Evolutionary conservation across 495 filamentous ascomycete genomes (phyloP), one percentile per base, ranked within the genome.

Genomic region (Daldinia grandis): DNA sequence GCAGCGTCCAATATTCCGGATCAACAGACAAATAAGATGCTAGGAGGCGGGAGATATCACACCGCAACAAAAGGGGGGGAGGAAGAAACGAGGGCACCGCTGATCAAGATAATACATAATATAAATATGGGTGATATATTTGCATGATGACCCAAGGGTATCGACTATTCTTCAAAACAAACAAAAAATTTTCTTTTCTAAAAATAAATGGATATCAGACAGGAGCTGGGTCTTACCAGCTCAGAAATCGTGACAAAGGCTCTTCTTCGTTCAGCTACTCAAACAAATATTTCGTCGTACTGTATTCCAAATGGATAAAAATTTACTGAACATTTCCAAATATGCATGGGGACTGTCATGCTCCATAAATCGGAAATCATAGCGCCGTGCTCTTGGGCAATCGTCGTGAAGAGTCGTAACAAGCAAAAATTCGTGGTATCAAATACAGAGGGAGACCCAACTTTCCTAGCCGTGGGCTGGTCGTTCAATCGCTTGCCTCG

Each of bases 391-490:
- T 49, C 27, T 42, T 49, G 61, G 60, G 64, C 59, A 57, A 66
- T 73, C 61, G 61, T 73, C 70, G 62, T 73, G 65, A 68, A 51
- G 61, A 65, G 64, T 73, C 70, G 61, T 73, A 68, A 73, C 42
- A 73, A 68, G 70, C 65, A 68, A 73, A 65, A 65, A 47, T 55
- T 67, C 17, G 65, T 73, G 70, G 70, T 73, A 68, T 68, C 70
- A 73, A 73, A 68, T 68, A 73, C 61, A 73, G 56, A 68, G 61
- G 56, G 60, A 61, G 64, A 42, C 25, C 42, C 33, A 51, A 58
- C 44, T 31, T 37, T 42, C 47, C 27, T 51, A 40, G 58, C 51
- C 62, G 30, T 50, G 24, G 55, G 58, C 51, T 54, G 50, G 54
- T 61, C 47, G 47, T 68, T 56, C 19, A 51, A 58, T 57, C 60